These are phyloP conservation scores for Claviceps capensis DNA, from an alignment of 2,329 filamentous ascomycete species.

Conservation along the genomic window DNA sequence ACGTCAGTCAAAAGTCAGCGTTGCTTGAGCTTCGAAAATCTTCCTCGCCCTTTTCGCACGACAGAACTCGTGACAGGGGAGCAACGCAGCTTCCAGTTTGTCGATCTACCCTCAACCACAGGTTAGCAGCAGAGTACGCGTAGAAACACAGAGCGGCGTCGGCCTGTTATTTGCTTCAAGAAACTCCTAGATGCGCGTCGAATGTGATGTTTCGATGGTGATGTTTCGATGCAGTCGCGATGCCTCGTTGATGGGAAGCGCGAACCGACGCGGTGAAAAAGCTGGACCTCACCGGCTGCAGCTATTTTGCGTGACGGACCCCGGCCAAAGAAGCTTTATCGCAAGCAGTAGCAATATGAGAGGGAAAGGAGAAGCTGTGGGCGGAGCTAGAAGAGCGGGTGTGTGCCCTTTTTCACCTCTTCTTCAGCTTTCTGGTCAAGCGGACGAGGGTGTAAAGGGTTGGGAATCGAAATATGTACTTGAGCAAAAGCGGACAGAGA, in stretches of 20 bases:
- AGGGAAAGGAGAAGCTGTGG: constrained; percentile 1
- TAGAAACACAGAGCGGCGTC: background rate
- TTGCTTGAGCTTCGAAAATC: background rate
- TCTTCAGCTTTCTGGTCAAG: constrained; percentile 4
- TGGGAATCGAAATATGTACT: no score
- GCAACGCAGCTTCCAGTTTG: background rate
- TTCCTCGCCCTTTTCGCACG: background rate
- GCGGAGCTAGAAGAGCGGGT: constrained; percentile 10
- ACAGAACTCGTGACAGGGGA: background rate
- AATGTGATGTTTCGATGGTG: background rate
- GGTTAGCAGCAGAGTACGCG: background rate
- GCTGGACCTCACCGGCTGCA: background rate
- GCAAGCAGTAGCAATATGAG: constrained; percentile 5
- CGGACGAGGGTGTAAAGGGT: background rate
- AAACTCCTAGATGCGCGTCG: background rate
- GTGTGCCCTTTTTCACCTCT: constrained; percentile 17
- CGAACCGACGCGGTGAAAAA: background rate
- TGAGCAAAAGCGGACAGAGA: constrained; percentile 3
- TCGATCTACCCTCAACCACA: background rate
- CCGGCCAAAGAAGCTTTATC: background rate
- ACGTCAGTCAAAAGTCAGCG: background rate
- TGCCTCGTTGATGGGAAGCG: background rate
- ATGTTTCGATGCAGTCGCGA: background rate
- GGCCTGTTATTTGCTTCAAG: background rate
- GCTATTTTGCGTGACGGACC: background rate